Evolutionary conservation across 2,329 filamentous ascomycete species (phyloP), one percentile per base, ranked within the genome.

Genomic region (Talaromyces sp.): DNA sequence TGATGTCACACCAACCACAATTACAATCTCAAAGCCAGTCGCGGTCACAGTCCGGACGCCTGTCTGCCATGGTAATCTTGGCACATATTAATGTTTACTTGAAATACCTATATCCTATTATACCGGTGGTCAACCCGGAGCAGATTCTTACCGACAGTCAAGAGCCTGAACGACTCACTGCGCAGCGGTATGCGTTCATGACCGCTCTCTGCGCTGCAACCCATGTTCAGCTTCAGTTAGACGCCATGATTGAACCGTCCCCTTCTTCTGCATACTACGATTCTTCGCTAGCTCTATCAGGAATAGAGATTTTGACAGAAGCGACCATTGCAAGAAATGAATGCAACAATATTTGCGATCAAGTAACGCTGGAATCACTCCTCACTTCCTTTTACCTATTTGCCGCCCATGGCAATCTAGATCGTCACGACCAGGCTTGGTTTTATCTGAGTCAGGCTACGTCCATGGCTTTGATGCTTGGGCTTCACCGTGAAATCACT

Each of bases 351-450:
- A 68, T 76, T 28, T 69, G 79, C 21, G 78, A 79, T 18, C 71
- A 73, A 21, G 71, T 78, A n/a, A 75, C 70, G 21, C 66, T 79
- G 23, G 73, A 75, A 50, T 74, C 70, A 8, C 71, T 80, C 11
- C 85, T 87, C 63, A 91, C 88, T n/a, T 92, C 88, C 60, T 92
- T 90, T 75, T 92, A 93, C 73, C 73, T 93, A 28, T 92, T 91
- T 69, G 88, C 85, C 40, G 88, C 87, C 63, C 86, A 88, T 72
- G 88, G 89, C 65, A 88, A 86, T 40, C 78, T 91, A 54, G 88
- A 92, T 66, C 81, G 87, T 72, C 88, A 92, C 72, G 86, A 89
- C 66, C 87, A 87, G 73, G 90, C 89, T 1, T 93, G 90, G 90
- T 92, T 87, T 71, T 86, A 91, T 72, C 79, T 93, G 9, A 86